Evolutionary conservation across 2,329 filamentous ascomycete genomes (phyloP), one percentile per base, ranked within the genome.

Genomic region (Botrytis cinerea): DNA sequence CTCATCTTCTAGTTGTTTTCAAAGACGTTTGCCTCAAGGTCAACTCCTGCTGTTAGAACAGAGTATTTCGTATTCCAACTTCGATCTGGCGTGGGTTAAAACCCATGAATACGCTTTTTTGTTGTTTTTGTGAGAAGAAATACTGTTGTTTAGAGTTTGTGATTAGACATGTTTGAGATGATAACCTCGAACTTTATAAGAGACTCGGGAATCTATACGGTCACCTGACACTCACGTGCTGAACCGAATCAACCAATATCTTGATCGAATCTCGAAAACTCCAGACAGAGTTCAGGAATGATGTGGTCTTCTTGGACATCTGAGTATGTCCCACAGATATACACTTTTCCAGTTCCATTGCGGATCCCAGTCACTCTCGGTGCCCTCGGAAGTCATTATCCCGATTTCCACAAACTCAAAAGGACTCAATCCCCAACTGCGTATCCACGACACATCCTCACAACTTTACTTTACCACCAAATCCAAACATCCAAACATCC

Each of bases 401-500:
- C 61, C 61, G 61, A 64, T 64, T 25, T n/a, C 14, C 40, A 46
- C n/a, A 64, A 46, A 46, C 40, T 64, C 61, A 32, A 32, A 32
- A 25, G 43, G 5, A 12, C 10, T 64, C 61, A 32, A 63, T 63
- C 5, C n/a, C 40, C 40, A 63, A 46, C 4, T 16, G 38, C 25
- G 45, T 45, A 45, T n/a, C 16, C 61, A 32, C n/a, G 32, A 64
- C 40, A 32, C 40, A 32, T 64, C n/a, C 32, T 2, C 32, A 32
- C 25, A 46, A 57, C 8, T 38, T n/a, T 8, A 38, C 38, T 9
- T 45, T 38, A 12, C 59, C 40, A 20, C 38, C 61, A 28, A 54
- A 54, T n/a, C 9, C 46, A n/a, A 9, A 25, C 62, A 54, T n/a
- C 9, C 46, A n/a, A 9, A 25, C 62, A 40, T n/a, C 5, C 20